Evolutionary conservation across 2,329 filamentous ascomycete genomes (phyloP).

Genomic region (Sporothrix pallida): DNA sequence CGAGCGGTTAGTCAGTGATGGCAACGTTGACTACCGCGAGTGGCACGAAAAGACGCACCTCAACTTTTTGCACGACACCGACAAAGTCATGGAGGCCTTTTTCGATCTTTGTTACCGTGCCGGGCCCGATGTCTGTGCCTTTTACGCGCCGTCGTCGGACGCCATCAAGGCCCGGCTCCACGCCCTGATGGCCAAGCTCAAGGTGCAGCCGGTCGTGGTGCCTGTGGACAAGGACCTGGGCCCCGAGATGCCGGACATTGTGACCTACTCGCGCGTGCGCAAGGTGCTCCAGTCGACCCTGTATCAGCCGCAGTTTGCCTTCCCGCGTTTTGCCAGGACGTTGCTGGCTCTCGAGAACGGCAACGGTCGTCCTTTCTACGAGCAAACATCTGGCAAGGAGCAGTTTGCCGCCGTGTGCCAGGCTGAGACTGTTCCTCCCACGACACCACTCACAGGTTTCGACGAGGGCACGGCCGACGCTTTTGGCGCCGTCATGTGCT

Average conservation of each 20-base stretch:
- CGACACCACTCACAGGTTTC: slow-evolving; percentile 42
- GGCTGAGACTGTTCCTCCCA: slow-evolving; percentile 43
- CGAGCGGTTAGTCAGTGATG: slow-evolving; percentile 58
- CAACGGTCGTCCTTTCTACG: slow-evolving; percentile 53
- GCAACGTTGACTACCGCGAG: slow-evolving; percentile 61
- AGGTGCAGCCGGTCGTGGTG: slow-evolving; percentile 52
- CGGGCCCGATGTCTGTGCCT: slow-evolving; percentile 54
- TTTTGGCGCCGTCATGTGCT: slow-evolving; percentile 54
- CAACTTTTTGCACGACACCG: slow-evolving; percentile 60
- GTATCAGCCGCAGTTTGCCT: slow-evolving; percentile 53
- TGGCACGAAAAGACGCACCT: slow-evolving; percentile 55
- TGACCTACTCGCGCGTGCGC: slow-evolving; percentile 58
- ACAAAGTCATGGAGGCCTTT: slow-evolving; percentile 60
- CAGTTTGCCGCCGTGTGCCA: slow-evolving; percentile 43
- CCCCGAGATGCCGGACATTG: slow-evolving; percentile 53
- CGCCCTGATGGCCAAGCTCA: slow-evolving; percentile 50
- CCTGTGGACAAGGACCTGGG: slow-evolving; percentile 41
- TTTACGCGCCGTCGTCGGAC: slow-evolving; percentile 48
- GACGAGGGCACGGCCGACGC: slow-evolving; percentile 50
- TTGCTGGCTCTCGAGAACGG: slow-evolving; percentile 52
- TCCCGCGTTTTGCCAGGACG: slow-evolving; percentile 51
- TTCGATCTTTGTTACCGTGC: slow-evolving; percentile 60
- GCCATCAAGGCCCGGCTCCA: slow-evolving; percentile 50
- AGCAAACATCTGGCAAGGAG: slow-evolving; percentile 39
- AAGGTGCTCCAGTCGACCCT: slow-evolving; percentile 50